Evolutionary conservation across 2,329 filamentous ascomycete genomes (phyloP), one percentile per base, ranked within the genome.

Genomic region (Diaporthe australafricana): DNA sequence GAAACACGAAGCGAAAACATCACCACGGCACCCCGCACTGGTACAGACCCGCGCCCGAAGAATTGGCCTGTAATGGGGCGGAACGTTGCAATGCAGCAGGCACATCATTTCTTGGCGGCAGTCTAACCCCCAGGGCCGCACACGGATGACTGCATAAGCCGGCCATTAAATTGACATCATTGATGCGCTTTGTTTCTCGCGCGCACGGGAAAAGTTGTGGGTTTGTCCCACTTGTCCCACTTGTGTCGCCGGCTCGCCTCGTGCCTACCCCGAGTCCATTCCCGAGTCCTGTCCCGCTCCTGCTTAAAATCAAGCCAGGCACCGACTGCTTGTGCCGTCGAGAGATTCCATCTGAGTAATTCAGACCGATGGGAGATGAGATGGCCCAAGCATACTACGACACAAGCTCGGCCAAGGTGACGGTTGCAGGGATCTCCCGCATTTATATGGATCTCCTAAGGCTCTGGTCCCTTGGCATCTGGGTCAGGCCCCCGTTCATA

Each of bases 391-490:
- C 45, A 50, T 50, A 38, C 30, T 27, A 65, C 60, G 27, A 45
- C 30, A 50, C 60, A 50, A 65, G 60, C 60, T 65, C 60, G 60
- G 60, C 60, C 60, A 65, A 63, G 60, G 60, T 65, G 60, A 65
- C 60, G 45, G 45, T 5, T 17, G 45, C 60, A 65, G 60, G 60
- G 60, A 38, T 65, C 30, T 50, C 60, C 42, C 60, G 30, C 60
- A 38, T 65, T 42, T 65, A 20, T 50, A 65, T 65, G 60, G 60
- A 42, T 27, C 60, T 14, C 7, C 22, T 50, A 45, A 48, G 45
- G 60, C 60, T 50, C 45, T n/a, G 20, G 2, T 20, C 42, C 30
- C 60, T 65, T 65, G 60, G 60, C 60, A 20, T 25, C 60, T 65
- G 45, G 60, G 45, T 65, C 45, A 65, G 60, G 60, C 60, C 60